Base-by-base conservation (phyloP, 1,139 yeast genomes). In the Trichomonascaceae sp. region DNA sequence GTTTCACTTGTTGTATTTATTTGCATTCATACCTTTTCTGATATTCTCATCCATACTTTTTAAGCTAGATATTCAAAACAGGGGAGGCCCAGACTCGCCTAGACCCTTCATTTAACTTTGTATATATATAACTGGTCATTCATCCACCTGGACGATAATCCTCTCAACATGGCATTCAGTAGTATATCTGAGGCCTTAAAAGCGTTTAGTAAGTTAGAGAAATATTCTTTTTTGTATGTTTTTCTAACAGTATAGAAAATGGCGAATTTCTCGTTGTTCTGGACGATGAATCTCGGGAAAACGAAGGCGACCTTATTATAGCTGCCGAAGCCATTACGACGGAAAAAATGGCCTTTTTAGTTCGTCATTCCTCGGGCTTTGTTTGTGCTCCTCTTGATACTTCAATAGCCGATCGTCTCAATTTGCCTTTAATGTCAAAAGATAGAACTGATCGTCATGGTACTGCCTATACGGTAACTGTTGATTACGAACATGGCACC, bases 221-320 rank as follows among this genome's bases (percentile, higher is more conserved):
- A 20, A n/a, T n/a, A 46, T 10, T 17, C 17, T 13, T 17, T 6
- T 8, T 36, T n/a, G 9, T 9, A 4, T 6, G 15, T 17, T 36
- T 36, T 2, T 9, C 41, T 36, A 36, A 36, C 43, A 22, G 13
- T 43, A 13, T 45, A 74, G 79, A 82, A 66, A 80, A 84, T 56
- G 98, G 98, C 53, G 93, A 90, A 70, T 91, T 93, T 65, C 76
- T 95, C 52, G 81, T 95, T 53, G 99, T 95, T 30, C 87, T 95
- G 86, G 99, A 95, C 70, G 96, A 93, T 67, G 98, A 89, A 69
- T 80, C 80, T 66, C 84, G 99, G 64, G 99, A 95, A 71, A 95
- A 95, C 69, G 99, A 95, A 75, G 99, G 99, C 51, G 99, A 95
- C 69, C 78, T 95, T 67, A 90, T 95, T 63, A 84, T 88, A 55